These are phyloP conservation scores for Globisporangium sylvaticum DNA, from an alignment of 352 stramenopile genomes.

Conservation along the genomic window DNA sequence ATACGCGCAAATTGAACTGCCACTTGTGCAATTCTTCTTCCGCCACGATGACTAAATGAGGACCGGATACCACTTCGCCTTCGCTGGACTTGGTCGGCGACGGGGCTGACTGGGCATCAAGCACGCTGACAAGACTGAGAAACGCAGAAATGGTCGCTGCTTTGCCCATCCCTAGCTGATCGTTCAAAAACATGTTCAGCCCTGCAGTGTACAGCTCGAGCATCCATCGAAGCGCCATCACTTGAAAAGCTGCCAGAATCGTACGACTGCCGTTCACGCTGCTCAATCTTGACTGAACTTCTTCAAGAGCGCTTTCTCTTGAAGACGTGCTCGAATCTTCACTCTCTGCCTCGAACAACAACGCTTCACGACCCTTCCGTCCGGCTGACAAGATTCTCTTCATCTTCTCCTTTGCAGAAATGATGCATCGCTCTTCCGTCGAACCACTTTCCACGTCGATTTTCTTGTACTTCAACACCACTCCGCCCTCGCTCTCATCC, in stretches of 20 bases:
- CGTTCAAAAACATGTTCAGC: conserved; percentile 77
- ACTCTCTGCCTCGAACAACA: conserved; percentile 12
- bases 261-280: conserved; percentile 24
- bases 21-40: conserved; percentile 81
- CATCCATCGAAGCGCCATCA: conserved; percentile 80
- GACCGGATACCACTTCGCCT: conserved; percentile 17
- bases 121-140: conserved; percentile 47
- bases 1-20: conserved; percentile 61
- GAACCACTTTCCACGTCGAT: conserved; percentile 25
- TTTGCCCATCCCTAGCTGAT: conserved; percentile 87
- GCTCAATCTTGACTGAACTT: conserved; percentile 13
- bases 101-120: conserved; percentile 15
- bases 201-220: conserved; percentile 58
- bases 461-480: conserved; percentile 38
- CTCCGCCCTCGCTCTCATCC: conserved; percentile 7
- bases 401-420: conserved; percentile 21
- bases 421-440: conserved; percentile 6
- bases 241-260: conserved; percentile 70
- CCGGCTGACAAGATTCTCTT: conserved; percentile 44
- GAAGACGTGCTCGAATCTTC: background rate
- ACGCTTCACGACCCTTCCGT: conserved; percentile 43
- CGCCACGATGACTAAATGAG: conserved; percentile 77
- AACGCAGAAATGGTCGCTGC: conserved; percentile 72
- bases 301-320: conserved; percentile 11
- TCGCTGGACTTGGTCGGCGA: background rate